Evolutionary conservation across 1,284 basidiomycete genomes (phyloP).

Genomic region (Pseudozyma sp.): DNA sequence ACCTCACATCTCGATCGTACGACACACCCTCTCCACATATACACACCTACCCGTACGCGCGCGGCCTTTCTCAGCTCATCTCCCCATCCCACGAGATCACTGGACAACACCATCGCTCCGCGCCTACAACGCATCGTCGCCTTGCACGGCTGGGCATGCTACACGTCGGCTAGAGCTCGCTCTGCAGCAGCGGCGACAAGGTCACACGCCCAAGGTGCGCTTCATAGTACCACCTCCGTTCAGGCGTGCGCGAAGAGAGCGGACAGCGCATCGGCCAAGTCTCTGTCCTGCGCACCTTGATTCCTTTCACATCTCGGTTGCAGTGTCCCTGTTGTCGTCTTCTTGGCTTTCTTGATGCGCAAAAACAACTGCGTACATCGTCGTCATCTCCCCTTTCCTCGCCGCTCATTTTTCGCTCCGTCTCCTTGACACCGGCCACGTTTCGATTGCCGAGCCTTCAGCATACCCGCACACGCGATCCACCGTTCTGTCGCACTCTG

Average conservation of each 20-base stretch:
- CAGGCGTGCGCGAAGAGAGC: no score
- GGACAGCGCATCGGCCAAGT: no score
- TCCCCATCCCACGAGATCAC: no score
- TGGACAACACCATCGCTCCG: no score
- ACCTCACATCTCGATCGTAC: constrained; percentile 5
- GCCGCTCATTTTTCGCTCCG: background rate
- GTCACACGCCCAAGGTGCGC: no score
- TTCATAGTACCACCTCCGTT: no score
- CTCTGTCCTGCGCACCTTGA: no score
- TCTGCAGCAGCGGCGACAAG: no score
- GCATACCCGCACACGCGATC: background rate
- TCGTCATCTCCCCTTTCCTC: background rate
- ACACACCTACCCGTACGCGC: background rate
- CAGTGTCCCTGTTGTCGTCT: background rate
- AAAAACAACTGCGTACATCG: background rate
- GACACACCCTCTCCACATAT: constrained; percentile 6
- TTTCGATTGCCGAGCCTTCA: background rate
- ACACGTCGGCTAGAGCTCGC: no score
- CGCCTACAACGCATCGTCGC: no score
- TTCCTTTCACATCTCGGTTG: background rate
- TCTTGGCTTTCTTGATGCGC: constrained; percentile 8
- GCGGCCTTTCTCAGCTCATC: background rate
- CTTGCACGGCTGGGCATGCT: no score
- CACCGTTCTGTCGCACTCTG: background rate
- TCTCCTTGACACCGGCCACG: constrained; percentile 1